phyloP scores from a whole-genome alignment of 768 basidiomycete genomes.

The Mycena floridula region DNA sequence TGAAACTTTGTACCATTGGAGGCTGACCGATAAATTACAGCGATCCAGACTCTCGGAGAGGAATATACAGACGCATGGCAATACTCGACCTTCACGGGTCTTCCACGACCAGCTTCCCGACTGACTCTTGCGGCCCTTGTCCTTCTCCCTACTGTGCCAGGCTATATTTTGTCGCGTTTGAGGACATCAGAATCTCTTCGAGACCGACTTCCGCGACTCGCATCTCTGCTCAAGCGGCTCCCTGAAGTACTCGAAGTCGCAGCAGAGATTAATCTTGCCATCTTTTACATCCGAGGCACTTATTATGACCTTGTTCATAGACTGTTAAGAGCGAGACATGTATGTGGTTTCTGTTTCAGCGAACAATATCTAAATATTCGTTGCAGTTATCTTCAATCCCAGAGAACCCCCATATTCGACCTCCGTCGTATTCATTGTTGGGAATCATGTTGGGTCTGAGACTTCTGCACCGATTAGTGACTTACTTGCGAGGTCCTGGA shows the following conservation, averaged over 20 bases:
- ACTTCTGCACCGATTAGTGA: constrained; percentile 55
- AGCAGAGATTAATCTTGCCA: constrained; percentile 69
- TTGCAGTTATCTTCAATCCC: constrained; percentile 67
- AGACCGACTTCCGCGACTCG: constrained; percentile 28
- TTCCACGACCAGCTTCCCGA: constrained; percentile 36
- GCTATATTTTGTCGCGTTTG: constrained; percentile 53
- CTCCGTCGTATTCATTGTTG: constrained; percentile 84
- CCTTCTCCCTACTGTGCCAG: constrained; percentile 59
- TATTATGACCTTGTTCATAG: constrained; percentile 73
- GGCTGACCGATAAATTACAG: constrained; percentile 28
- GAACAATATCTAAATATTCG: not conserved
- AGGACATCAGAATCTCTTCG: constrained; percentile 29
- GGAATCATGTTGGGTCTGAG: constrained; percentile 67
- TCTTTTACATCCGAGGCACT: constrained; percentile 76
- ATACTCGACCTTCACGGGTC: constrained; percentile 37
- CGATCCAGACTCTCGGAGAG: constrained; percentile 81
- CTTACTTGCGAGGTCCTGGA: constrained; percentile 28
- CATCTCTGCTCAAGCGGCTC: constrained; percentile 29
- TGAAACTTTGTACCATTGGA: constrained; percentile 1
- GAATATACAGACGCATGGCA: constrained; percentile 88
- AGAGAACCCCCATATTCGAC: constrained; percentile 61
- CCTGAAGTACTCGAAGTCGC: constrained; percentile 50
- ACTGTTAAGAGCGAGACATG: constrained; percentile 63
- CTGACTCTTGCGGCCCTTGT: constrained; percentile 47
- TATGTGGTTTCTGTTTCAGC: constrained; percentile 20